Evolutionary conservation across 345 rosid genomes (phyloP).

Genomic region (Hibiscus mutabilis): DNA sequence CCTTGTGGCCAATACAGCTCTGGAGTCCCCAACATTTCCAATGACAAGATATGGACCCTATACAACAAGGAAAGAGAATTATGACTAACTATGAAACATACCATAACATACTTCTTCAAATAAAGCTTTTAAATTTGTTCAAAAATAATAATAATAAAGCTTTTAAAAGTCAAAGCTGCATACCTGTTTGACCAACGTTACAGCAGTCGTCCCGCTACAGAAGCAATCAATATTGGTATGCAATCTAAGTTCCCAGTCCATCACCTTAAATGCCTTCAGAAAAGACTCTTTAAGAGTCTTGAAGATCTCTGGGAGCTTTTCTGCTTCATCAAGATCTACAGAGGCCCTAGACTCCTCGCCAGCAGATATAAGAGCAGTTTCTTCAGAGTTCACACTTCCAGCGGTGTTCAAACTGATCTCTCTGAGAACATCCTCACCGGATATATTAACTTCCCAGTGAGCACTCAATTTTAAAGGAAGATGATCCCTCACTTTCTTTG

Average conservation of each 20-base stretch:
- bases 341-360: slow-evolving; percentile 62
- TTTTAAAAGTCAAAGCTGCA: slow-evolving; percentile 6
- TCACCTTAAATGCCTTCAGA: slow-evolving; percentile 85
- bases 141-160: too few species aligned
- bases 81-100: neutral
- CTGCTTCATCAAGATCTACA: slow-evolving; percentile 37
- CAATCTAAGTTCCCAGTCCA: slow-evolving; percentile 87
- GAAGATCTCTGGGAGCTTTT: slow-evolving; percentile 48
- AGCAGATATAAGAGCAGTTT: slow-evolving; percentile 47
- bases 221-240: slow-evolving; percentile 69
- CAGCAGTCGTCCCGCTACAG: slow-evolving; percentile 98
- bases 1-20: slow-evolving; percentile 86
- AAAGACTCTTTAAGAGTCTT: slow-evolving; percentile 65
- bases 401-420: slow-evolving; percentile 42
- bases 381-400: slow-evolving; percentile 49
- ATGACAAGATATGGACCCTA: slow-evolving; percentile 75
- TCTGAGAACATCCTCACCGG: slow-evolving; percentile 43
- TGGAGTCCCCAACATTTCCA: slow-evolving; percentile 92
- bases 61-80: slow-evolving; percentile 7
- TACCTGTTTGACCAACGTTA: slow-evolving; percentile 89
- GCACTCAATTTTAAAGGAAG: slow-evolving; percentile 81
- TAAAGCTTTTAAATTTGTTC: slow-evolving; percentile 6
- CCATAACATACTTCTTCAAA: slow-evolving; percentile 6
- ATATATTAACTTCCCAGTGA: slow-evolving; percentile 61
- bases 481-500: slow-evolving; percentile 84